phyloP scores from a whole-genome alignment of 2,329 filamentous ascomycete species.

The Trichoderma koningii region DNA sequence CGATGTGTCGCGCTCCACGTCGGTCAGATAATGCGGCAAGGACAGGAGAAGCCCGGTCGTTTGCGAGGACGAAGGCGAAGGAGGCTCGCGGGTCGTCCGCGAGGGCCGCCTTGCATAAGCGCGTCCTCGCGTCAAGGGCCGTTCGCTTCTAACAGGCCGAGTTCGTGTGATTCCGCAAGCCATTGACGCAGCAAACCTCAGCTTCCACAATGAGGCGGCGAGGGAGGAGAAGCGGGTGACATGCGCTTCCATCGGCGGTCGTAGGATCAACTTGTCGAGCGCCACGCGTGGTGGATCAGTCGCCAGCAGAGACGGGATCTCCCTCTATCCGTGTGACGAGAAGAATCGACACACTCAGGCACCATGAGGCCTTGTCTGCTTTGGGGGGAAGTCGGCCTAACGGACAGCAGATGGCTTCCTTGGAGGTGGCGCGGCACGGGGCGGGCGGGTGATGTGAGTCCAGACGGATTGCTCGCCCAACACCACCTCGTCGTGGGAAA shows the following conservation, averaged over 20 bases:
- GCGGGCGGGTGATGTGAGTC: conserved; percentile 32
- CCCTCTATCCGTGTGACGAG: conserved; percentile 15
- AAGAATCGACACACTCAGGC: conserved; percentile 15
- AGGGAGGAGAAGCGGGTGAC: conserved; percentile 13
- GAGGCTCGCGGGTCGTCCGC: conserved; percentile 1
- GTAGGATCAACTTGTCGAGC: conserved; percentile 7
- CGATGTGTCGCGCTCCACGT: conserved; percentile 23
- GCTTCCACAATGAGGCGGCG: conserved; percentile 16
- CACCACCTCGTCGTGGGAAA: conserved; percentile 22
- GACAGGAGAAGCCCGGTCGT: background rate
- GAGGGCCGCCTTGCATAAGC: conserved; percentile 16
- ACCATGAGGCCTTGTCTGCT: conserved; percentile 15
- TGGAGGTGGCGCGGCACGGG: conserved; percentile 43
- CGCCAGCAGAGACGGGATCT: background rate
- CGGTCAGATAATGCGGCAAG: conserved; percentile 18
- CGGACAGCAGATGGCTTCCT: conserved; percentile 21
- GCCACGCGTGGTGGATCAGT: conserved; percentile 15
- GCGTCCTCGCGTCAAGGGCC: conserved; percentile 5
- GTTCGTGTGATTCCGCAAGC: conserved; percentile 4
- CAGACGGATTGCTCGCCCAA: conserved; percentile 26
- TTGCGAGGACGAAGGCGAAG: conserved; percentile 16
- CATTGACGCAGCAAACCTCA: conserved; percentile 6
- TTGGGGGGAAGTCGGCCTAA: conserved; percentile 18
- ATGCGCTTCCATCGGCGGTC: conserved; percentile 7
- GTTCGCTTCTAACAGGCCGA: conserved; percentile 15